Percentiles rank a stretch among this genome's conserved stretches.
phyloP scores from a whole-genome alignment of 2,329 filamentous ascomycete genomes.

The Colletotrichum echinochloae region DNA sequence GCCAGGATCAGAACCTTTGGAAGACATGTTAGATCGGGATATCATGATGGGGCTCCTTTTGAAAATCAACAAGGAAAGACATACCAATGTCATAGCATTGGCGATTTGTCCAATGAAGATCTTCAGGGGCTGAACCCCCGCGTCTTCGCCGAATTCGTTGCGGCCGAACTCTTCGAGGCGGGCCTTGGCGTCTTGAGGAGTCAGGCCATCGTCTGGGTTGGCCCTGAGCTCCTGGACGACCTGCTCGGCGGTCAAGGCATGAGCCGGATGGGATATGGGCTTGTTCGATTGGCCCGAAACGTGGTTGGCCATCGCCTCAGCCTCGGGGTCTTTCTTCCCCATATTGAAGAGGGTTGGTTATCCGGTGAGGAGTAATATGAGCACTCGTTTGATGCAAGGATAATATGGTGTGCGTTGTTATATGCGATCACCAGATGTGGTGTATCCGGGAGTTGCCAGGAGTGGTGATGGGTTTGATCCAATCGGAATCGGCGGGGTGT shows the following conservation, averaged over 20 bases:
- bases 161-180: slow-evolving; percentile 68
- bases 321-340: slow-evolving; percentile 42
- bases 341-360: slow-evolving; percentile 40
- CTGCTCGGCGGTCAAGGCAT: slow-evolving; percentile 66
- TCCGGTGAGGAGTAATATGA: not conserved
- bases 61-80: slow-evolving; percentile 21
- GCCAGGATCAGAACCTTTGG: slow-evolving; percentile 65
- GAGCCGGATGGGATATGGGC: slow-evolving; percentile 71
- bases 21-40: not conserved
- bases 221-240: slow-evolving; percentile 67
- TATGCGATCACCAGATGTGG: not conserved
- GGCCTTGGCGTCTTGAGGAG: slow-evolving; percentile 62
- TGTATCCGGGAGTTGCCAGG: slow-evolving; percentile 21
- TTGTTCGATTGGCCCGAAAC: slow-evolving; percentile 58
- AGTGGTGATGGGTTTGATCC: slow-evolving; percentile 9
- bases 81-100: slow-evolving; percentile 76
- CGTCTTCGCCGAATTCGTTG: slow-evolving; percentile 72
- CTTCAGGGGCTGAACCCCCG: slow-evolving; percentile 70
- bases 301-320: slow-evolving; percentile 45
- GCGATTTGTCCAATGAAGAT: slow-evolving; percentile 75
- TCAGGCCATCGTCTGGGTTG: slow-evolving; percentile 69
- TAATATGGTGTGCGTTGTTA: not conserved
- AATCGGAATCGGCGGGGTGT: slow-evolving; percentile 8
- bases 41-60: not conserved
- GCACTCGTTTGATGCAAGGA: not conserved